Evolutionary conservation across 345 rosid species (phyloP).

Genomic region (Eutrema japonicum): DNA sequence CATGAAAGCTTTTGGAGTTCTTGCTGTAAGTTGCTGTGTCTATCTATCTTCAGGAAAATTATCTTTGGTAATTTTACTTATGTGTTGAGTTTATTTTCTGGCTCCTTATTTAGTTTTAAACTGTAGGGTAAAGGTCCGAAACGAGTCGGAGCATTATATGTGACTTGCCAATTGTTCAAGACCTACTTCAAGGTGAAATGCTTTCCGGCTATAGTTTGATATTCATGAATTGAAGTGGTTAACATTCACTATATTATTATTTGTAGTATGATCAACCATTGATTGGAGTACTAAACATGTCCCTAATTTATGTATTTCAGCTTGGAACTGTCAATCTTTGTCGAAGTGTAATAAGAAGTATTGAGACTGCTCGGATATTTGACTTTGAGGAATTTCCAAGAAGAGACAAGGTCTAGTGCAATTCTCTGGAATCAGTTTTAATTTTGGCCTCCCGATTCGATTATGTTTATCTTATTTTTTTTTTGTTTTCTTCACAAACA

Average conservation of each 20-base stretch:
- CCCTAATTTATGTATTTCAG: constrained; percentile 51
- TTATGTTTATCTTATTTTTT: constrained; percentile 18
- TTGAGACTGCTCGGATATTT: constrained; percentile 93
- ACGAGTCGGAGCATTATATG: constrained; percentile 92
- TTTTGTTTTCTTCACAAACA: constrained; percentile 2
- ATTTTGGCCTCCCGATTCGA: background rate
- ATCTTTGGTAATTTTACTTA: constrained; percentile 11
- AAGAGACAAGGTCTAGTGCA: constrained; percentile 71
- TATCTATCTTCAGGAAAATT: constrained; percentile 11
- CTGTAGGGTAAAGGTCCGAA: constrained; percentile 92
- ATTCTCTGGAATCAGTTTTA: constrained; percentile 16
- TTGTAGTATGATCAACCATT: background rate
- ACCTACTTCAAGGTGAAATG: constrained; percentile 80
- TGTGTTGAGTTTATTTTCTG: constrained; percentile 24
- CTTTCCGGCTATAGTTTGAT: constrained; percentile 21
- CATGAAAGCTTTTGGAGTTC: constrained; percentile 95
- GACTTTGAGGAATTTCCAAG: constrained; percentile 96
- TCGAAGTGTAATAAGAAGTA: constrained; percentile 97
- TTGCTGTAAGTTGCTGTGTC: constrained; percentile 68
- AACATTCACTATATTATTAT: background rate
- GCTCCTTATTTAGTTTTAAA: constrained; percentile 14
- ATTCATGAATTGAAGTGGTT: constrained; percentile 4
- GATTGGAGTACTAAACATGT: constrained; percentile 23
- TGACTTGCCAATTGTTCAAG: constrained; percentile 96
- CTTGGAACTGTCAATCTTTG: constrained; percentile 98